These are phyloP conservation scores for Ascosphaera acerosa DNA, from an alignment of 2,329 filamentous ascomycete genomes.

Conservation along the genomic window DNA sequence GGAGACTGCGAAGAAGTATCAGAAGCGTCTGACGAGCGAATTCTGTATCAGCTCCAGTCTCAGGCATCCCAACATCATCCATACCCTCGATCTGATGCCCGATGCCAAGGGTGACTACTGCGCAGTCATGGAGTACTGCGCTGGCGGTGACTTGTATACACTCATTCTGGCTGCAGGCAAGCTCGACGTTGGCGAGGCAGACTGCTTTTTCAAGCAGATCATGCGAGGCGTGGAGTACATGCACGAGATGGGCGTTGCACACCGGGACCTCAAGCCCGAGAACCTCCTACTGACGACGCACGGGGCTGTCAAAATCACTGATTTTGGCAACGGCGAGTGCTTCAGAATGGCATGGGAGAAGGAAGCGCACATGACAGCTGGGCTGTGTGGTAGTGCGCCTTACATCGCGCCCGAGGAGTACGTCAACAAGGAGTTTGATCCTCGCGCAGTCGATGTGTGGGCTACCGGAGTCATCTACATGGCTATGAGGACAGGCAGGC, in stretches of 20 bases:
- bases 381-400: slow-evolving; percentile 82
- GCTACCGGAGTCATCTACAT: slow-evolving; percentile 98
- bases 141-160: slow-evolving; percentile 53
- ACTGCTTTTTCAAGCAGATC: slow-evolving; percentile 77
- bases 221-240: slow-evolving; percentile 67
- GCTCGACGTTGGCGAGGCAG: slow-evolving; percentile 40
- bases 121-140: slow-evolving; percentile 84
- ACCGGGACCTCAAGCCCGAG: slow-evolving; percentile 89
- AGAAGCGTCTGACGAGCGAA: slow-evolving; percentile 77
- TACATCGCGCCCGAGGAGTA: slow-evolving; percentile 98
- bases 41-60: slow-evolving; percentile 68
- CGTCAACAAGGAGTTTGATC: slow-evolving; percentile 83
- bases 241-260: slow-evolving; percentile 96
- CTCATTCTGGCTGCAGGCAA: slow-evolving; percentile 48
- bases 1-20: slow-evolving; percentile 50
- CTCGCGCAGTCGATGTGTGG: slow-evolving; percentile 94
- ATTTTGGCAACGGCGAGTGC: slow-evolving; percentile 96
- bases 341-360: slow-evolving; percentile 99
- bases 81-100: slow-evolving; percentile 51
- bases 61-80: slow-evolving; percentile 68
- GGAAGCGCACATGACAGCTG: slow-evolving; percentile 92
- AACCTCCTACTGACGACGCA: slow-evolving; percentile 84
- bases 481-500: slow-evolving; percentile 92
- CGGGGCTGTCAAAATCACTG: slow-evolving; percentile 86
- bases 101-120: slow-evolving; percentile 58